Percentiles rank a stretch among this genome's conserved stretches.
phyloP scores from a whole-genome alignment of 306 rosid species.

The Carpinus fangiana region DNA sequence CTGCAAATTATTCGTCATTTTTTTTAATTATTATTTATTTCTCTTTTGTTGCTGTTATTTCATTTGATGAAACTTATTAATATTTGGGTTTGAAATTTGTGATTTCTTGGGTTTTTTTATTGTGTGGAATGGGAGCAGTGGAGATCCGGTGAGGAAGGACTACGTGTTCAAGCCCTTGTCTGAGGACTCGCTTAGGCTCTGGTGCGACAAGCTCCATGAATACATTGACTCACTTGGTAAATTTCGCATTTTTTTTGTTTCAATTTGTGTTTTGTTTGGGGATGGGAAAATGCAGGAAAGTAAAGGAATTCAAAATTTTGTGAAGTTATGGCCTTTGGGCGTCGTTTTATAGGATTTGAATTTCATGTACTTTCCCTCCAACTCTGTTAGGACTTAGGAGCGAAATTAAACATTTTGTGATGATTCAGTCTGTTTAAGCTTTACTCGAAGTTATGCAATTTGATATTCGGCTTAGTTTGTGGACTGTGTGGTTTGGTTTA shows the following conservation, averaged over 20 bases:
- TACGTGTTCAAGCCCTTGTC: conserved; percentile 62
- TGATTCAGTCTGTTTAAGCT: conserved; percentile 1
- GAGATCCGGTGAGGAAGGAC: conserved; percentile 48
- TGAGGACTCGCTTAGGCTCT: conserved; percentile 49
- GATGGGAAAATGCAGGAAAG: conserved; percentile 2
- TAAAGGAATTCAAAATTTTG: not conserved
- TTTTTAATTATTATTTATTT: too few relatives aligned
- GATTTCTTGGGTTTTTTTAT: not conserved
- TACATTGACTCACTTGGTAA: conserved; percentile 79
- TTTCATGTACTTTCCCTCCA: not conserved
- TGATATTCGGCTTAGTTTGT: not conserved
- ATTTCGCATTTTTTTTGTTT: not conserved
- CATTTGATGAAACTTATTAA: not conserved
- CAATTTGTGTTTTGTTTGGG: conserved; percentile 18
- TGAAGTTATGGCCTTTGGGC: not conserved
- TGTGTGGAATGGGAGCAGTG: conserved; percentile 10
- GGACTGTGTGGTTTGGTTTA: too few relatives aligned
- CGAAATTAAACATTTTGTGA: not conserved
- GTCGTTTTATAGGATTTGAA: not conserved
- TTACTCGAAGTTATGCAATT: not conserved
- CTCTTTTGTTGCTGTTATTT: not conserved
- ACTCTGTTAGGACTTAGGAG: too few relatives aligned
- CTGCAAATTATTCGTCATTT: not conserved
- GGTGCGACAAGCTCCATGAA: conserved; percentile 77
- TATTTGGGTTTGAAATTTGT: too few relatives aligned